A percentile compares a stretch with the other conserved stretches of the same genome.
Evolutionary conservation across 1,284 basidiomycete genomes (phyloP).

Genomic region (Ceratobasidium sp.): DNA sequence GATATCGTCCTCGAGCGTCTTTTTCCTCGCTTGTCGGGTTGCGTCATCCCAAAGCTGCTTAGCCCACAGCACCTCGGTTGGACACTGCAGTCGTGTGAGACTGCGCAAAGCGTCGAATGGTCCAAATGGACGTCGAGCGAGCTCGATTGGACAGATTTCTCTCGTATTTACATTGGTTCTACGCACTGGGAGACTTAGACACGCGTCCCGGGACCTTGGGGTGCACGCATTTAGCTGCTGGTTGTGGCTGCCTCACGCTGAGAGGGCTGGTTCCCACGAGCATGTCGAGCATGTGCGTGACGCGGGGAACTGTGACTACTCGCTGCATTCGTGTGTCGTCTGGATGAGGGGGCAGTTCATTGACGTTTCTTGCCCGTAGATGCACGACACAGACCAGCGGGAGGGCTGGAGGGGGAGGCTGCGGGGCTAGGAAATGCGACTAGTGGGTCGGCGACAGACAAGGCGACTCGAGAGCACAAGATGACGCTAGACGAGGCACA

Average conservation of each 20-base stretch:
- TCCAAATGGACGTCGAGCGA: no score
- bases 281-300: not conserved
- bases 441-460: conserved; percentile 79
- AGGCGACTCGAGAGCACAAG: conserved; percentile 83
- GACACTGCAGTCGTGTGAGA: conserved; percentile 4
- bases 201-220: not conserved
- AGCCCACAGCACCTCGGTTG: conserved; percentile 28
- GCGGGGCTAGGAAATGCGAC: conserved; percentile 80
- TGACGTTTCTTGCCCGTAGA: conserved; percentile 63
- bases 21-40: no score
- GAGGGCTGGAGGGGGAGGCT: conserved; percentile 70
- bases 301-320: not conserved
- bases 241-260: conserved; percentile 34
- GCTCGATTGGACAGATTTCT: no score
- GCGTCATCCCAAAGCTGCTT: conserved; percentile 5
- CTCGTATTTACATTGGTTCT: no score
- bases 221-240: not conserved
- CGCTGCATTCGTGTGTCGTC: conserved; percentile 7
- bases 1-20: no score
- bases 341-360: conserved; percentile 13
- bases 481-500: conserved; percentile 98
- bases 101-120: not conserved
- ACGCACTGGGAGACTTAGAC: not conserved
- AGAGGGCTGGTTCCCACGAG: conserved; percentile 34
- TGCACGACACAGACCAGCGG: conserved; percentile 80